These are phyloP conservation scores for Beauveria asiatica DNA, from an alignment of 2,329 filamentous ascomycete species.

Conservation along the genomic window DNA sequence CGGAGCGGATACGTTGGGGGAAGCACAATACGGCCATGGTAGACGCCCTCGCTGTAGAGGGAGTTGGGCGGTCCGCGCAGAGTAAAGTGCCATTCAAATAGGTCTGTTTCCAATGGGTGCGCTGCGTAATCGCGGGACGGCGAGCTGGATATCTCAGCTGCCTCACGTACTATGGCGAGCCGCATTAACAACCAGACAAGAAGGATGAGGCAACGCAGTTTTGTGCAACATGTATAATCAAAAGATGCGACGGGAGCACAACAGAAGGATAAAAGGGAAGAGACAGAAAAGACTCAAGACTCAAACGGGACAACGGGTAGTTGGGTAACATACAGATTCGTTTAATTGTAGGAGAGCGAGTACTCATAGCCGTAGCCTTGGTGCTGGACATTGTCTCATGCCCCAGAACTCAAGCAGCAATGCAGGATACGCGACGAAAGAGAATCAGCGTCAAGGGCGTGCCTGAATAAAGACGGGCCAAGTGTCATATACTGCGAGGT, in stretches of 20 bases:
- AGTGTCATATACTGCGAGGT: background rate
- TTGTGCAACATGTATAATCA: background rate
- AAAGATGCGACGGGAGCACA: background rate
- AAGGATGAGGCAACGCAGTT: background rate
- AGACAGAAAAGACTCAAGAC: background rate
- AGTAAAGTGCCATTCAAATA: slow-evolving; percentile 99
- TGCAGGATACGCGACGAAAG: background rate
- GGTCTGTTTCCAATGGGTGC: slow-evolving; percentile 74
- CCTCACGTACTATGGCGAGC: slow-evolving; percentile 63
- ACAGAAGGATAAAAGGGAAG: background rate
- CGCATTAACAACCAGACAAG: slow-evolving; percentile 22
- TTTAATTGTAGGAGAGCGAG: slow-evolving; percentile 75
- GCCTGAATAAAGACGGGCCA: background rate
- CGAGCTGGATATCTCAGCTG: slow-evolving; percentile 69
- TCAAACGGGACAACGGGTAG: background rate
- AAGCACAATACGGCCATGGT: slow-evolving; percentile 90
- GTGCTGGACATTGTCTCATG: background rate
- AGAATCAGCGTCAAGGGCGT: background rate
- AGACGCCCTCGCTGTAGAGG: slow-evolving; percentile 72
- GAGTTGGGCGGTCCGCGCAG: slow-evolving; percentile 80
- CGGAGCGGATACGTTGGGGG: slow-evolving; percentile 85
- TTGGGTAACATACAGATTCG: slow-evolving; percentile 58
- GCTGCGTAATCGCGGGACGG: slow-evolving; percentile 83
- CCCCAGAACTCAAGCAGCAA: background rate
- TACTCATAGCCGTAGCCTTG: slow-evolving; percentile 36